phyloP scores from a whole-genome alignment of 305 asterid species.

The Fraxinus baroniana region DNA sequence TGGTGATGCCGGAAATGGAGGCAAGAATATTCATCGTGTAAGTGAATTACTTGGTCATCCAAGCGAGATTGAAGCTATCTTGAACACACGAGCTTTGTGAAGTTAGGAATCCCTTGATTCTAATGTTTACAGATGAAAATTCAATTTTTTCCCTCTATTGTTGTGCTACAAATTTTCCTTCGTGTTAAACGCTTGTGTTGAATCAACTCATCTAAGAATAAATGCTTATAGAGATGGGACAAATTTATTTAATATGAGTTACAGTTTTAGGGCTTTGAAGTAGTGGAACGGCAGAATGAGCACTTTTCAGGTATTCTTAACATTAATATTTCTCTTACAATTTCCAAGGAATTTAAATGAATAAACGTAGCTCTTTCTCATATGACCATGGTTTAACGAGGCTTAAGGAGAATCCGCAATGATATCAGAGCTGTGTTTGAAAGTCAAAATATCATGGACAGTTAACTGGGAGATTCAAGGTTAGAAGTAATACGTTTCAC shows the following conservation, averaged over 20 bases:
- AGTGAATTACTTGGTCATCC: constrained; percentile 23
- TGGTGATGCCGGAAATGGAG: neutral
- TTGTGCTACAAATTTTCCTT: neutral
- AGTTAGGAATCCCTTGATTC: constrained; percentile 60
- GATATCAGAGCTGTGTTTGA: no score
- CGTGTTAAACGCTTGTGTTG: neutral
- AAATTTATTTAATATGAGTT: neutral
- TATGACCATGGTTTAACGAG: no score
- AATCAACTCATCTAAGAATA: neutral
- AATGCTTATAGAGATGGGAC: neutral
- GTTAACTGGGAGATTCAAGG: no score
- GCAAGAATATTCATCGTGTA: neutral
- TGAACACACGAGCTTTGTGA: constrained; percentile 67
- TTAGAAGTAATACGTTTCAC: no score
- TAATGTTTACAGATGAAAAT: constrained; percentile 63
- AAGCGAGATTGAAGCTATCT: constrained; percentile 68
- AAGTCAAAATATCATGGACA: no score
- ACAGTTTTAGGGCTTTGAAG: no score
- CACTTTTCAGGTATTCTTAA: no score
- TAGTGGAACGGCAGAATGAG: no score
- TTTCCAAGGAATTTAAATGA: no score
- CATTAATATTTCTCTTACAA: no score
- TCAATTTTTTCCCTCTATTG: neutral
- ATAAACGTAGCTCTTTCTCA: no score
- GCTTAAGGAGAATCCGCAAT: no score